Evolutionary conservation across 345 rosid species (phyloP), one percentile per base, ranked within the genome.

Genomic region (Orychophragmus violaceus): DNA sequence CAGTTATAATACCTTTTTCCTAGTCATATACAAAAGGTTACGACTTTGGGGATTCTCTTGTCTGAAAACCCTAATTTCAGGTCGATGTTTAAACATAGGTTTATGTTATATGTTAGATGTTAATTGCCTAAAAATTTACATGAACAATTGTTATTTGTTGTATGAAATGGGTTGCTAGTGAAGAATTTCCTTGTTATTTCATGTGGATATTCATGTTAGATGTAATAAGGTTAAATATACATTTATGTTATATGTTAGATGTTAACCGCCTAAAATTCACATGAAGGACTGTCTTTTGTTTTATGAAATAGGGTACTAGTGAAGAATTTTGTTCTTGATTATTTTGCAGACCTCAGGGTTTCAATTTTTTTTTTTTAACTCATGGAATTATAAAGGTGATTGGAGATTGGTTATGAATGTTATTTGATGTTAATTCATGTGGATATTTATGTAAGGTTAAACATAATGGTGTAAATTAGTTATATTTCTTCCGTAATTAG

Each of bases 341-440:
- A n/a, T 75, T 27, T 68, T 76, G 55, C 55, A 33, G 68, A 62
- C 23, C 46, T 82, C 79, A 80, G 86, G 84, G 80, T 85, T 83
- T 69, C 59, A 46, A 32, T n/a, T 16, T 50, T 58, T n/a, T n/a
- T n/a, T 7, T 14, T 28, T 64, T n/a, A n/a, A n/a, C n/a, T 11
- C 9, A 17, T 52, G 59, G 50, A 37, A 46, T 63, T 61, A 42
- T 73, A 37, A 19, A 23, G 45, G 5, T 41, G 6, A 14, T 5
- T 16, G 46, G 19, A 14, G 14, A 19, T 18, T 37, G 14, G 59
- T 69, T 51, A 42, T 45, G 29, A 56, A 19, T 74, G 79, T 84
- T 71, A 87, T 85, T 82, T 83, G 52, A 19, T 74, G 79, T 84
- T 71, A 87, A 83, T 82, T 83, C 74, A 85, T 85, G 95, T 76